A percentile compares a stretch with the other conserved stretches of the same genome.
phyloP scores from a whole-genome alignment of 371 early-diverging fungal genomes.

The Furculomyces boomerangus region DNA sequence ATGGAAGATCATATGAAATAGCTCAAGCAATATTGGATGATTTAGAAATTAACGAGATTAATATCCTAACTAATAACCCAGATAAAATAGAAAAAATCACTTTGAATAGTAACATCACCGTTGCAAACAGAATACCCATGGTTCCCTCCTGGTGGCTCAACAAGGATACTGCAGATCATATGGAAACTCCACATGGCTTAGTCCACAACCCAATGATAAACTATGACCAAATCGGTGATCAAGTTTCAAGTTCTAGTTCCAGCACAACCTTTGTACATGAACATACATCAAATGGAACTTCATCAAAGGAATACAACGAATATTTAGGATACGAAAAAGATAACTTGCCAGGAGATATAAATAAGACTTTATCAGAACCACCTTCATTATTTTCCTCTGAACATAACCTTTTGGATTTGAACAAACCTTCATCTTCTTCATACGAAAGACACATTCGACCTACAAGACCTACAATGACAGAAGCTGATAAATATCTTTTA shows the following conservation, averaged over 20 bases:
- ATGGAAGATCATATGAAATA: slow-evolving; percentile 80
- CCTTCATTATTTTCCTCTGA: neutral
- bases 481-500: slow-evolving; percentile 60
- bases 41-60: slow-evolving; percentile 40
- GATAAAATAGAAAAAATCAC: slow-evolving; percentile 73
- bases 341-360: neutral
- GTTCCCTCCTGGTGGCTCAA: slow-evolving; percentile 57
- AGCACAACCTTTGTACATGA: neutral
- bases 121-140: slow-evolving; percentile 76
- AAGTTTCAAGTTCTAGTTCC: neutral
- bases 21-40: slow-evolving; percentile 80
- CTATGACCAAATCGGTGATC: neutral
- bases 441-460: slow-evolving; percentile 9
- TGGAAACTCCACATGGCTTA: neutral
- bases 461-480: slow-evolving; percentile 22
- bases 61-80: slow-evolving; percentile 88
- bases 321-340: neutral
- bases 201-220: neutral
- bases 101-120: slow-evolving; percentile 39
- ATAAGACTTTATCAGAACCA: slow-evolving; percentile 5
- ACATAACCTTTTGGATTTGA: neutral
- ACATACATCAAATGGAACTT: neutral
- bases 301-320: neutral
- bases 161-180: neutral
- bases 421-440: neutral